phyloP scores from a whole-genome alignment of 192 early-diverging fungal species.

The Umbelopsis vinacea region DNA sequence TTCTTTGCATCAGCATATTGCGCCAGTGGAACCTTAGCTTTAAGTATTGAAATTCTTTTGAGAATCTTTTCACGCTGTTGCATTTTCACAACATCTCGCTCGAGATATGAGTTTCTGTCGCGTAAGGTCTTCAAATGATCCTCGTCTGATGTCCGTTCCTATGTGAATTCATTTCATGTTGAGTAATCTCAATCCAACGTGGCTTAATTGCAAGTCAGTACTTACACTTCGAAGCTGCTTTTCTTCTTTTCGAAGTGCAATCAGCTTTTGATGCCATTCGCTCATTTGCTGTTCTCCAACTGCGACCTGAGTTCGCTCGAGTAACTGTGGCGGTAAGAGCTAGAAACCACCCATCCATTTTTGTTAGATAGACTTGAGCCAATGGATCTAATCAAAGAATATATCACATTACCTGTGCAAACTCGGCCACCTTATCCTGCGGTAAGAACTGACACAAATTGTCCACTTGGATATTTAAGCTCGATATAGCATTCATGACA shows the following conservation, averaged over 20 bases:
- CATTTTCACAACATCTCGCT: constrained; percentile 78
- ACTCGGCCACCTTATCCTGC: constrained; percentile 93
- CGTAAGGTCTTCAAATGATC: constrained; percentile 65
- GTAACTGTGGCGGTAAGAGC: constrained; percentile 76
- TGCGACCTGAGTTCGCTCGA: constrained; percentile 85
- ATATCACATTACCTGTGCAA: constrained; percentile 68
- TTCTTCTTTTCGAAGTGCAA: constrained; percentile 57
- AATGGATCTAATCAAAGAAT: not conserved
- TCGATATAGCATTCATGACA: constrained; percentile 62
- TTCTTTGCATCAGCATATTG: constrained; percentile 62
- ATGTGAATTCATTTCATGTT: not conserved
- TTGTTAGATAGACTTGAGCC: not conserved
- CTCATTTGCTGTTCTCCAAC: constrained; percentile 73
- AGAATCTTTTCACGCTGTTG: constrained; percentile 72
- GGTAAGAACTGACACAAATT: constrained; percentile 98
- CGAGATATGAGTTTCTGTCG: constrained; percentile 70
- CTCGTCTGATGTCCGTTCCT: constrained; percentile 54
- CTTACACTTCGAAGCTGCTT: constrained; percentile 47
- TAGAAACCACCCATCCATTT: constrained; percentile 29
- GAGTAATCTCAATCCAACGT: not conserved
- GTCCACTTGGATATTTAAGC: constrained; percentile 89
- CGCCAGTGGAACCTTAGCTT: constrained; percentile 61
- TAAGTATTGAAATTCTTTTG: constrained; percentile 56
- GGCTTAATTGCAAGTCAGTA: not conserved
- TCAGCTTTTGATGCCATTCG: constrained; percentile 70